A percentile compares a stretch with the other conserved stretches of the same genome.
Conservation (phyloP, 345 rosid genomes). For the Ceriops zippeliana region DNA sequence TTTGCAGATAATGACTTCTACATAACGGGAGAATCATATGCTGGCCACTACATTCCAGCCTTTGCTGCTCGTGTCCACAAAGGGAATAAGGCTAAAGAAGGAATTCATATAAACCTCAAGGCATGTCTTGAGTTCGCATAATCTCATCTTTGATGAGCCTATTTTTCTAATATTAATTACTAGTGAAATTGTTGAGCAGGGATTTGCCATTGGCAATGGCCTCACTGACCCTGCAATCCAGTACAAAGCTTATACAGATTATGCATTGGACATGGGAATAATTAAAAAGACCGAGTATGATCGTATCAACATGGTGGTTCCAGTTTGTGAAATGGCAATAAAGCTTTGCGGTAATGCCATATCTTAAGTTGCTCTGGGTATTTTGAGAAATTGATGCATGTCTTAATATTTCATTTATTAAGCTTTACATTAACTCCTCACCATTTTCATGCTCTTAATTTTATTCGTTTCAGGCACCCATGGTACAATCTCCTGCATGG, state of each 20-base stretch:
- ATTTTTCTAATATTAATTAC: constrained; percentile 12
- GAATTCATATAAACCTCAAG: constrained; percentile 85
- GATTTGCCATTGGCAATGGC: constrained; percentile 98
- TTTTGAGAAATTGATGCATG: background rate
- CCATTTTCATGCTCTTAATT: background rate
- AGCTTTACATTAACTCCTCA: background rate
- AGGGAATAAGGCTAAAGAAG: constrained; percentile 93
- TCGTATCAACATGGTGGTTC: constrained; percentile 71
- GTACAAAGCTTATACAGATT: constrained; percentile 95
- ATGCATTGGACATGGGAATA: constrained; percentile 83
- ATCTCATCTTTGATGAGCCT: background rate
- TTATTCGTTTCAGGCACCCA: constrained; percentile 68
- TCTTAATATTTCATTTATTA: constrained; percentile 2
- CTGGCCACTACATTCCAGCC: constrained; percentile 99
- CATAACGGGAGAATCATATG: constrained; percentile 98
- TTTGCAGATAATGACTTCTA: constrained; percentile 72
- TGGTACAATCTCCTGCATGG: constrained; percentile 91
- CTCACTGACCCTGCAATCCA: constrained; percentile 92
- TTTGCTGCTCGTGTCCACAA: constrained; percentile 84
- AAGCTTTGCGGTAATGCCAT: constrained; percentile 78
- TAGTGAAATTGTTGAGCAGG: constrained; percentile 46
- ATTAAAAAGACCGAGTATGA: constrained; percentile 51
- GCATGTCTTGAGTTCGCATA: constrained; percentile 25
- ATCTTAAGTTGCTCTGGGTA: constrained; percentile 4
- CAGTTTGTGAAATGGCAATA: constrained; percentile 75